Evolutionary conservation across 768 basidiomycete species (phyloP), one percentile per base, ranked within the genome.

Genomic region (Collybiopsis confluens): DNA sequence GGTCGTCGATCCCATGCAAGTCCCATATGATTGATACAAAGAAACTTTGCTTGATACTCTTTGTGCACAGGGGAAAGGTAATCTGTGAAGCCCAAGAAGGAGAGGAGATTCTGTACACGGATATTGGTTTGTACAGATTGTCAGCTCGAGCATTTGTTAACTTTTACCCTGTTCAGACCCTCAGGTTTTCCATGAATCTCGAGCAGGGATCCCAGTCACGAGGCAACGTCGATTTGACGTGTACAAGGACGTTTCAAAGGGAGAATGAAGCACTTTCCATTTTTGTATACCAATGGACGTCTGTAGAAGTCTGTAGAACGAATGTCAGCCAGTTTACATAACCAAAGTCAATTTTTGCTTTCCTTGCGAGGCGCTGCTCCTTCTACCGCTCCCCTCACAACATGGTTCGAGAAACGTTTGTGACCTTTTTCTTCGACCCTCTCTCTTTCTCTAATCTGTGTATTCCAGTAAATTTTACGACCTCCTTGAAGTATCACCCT

Each of bases 161-260:
- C 20, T n/a, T 23, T 18, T 49, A 54, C 3, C n/a, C 15, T n/a
- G 27, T 50, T 41, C 59, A 75, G 70, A 73, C 23, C 82, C 92
- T 7, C 69, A 82, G 57, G 66, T 73, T 43, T 72, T 93, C 57
- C 62, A 77, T 38, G 80, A 83, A 1, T 85, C 91, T 6, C 79
- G 95, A 40, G 75, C 79, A 45, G 89, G 88, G 2, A 92, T 98
- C 45, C 96, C 96, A 5, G 92, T 98, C n/a, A 93, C 91, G 1
- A 79, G 71, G 30, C 96, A 98, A 68, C 73, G 94, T 52, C 80
- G 95, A 48, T 97, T 96, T 63, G 95, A 96, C 70, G 91, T 97
- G 40, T 98, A 98, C 64, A 72, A 78, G 4, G 86, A 95, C 65
- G 82, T 96, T 42, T 50, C 79, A 74, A 58, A 63, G 63, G 61